A percentile compares a stretch with the other conserved stretches of the same genome.
phyloP scores from a whole-genome alignment of 106 monocot species.

The Hemerocallis citrina region DNA sequence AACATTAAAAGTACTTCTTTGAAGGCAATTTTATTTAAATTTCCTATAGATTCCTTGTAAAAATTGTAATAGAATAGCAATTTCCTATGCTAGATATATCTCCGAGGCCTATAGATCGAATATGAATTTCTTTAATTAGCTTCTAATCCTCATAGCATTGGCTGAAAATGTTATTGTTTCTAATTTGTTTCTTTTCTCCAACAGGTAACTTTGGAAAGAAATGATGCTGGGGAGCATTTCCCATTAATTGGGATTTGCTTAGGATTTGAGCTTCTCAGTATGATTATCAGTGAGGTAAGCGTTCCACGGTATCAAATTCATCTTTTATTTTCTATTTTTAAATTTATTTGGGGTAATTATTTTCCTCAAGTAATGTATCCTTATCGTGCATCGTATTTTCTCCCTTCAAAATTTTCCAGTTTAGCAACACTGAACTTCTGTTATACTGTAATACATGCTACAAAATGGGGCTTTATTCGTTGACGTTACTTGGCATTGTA shows the following conservation, averaged over 20 bases:
- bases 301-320: neutral
- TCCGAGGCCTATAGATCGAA: neutral
- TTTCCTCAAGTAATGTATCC: neutral
- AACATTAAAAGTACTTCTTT: too few species aligned
- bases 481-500: too few species aligned
- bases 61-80: neutral
- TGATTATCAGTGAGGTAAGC: conserved; percentile 44
- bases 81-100: neutral
- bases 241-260: conserved; percentile 61
- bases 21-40: too few species aligned
- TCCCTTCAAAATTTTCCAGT: too few species aligned
- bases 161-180: neutral
- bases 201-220: conserved; percentile 38
- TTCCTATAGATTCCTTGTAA: neutral
- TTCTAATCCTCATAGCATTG: neutral
- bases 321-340: neutral
- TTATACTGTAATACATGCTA: too few species aligned
- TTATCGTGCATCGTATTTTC: neutral
- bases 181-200: neutral
- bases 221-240: conserved; percentile 64
- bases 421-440: too few species aligned
- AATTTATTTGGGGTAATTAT: neutral
- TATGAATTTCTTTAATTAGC: neutral
- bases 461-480: too few species aligned
- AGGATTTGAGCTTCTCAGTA: conserved; percentile 56